Percentiles rank a stretch among this genome's conserved stretches.
Conservation (phyloP, 257 asterid genomes). For the Penstemon barbatus region DNA sequence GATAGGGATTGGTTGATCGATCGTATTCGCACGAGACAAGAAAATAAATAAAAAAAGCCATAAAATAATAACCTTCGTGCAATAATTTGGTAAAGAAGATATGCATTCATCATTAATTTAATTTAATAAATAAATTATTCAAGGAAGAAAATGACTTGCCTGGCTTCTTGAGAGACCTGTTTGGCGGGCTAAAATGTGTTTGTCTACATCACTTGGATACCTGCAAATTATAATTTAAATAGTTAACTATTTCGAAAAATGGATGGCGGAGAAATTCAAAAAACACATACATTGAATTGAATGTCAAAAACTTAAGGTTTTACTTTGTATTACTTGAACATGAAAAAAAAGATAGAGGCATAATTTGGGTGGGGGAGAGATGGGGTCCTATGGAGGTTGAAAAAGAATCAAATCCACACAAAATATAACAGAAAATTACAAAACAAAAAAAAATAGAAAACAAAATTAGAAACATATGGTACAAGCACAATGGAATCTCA, state of each 20-base stretch:
- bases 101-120: slow-evolving; percentile 31
- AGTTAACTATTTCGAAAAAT: background rate
- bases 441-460: slow-evolving; percentile 9
- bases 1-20: background rate
- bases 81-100: slow-evolving; percentile 26
- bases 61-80: background rate
- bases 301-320: background rate
- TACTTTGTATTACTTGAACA: slow-evolving; percentile 1
- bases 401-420: slow-evolving; percentile 42
- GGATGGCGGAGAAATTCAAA: too few relatives aligned
- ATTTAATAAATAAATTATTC: slow-evolving; percentile 30
- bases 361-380: slow-evolving; percentile 13
- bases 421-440: slow-evolving; percentile 23
- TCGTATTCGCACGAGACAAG: slow-evolving; percentile 24
- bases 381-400: slow-evolving; percentile 41
- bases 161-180: slow-evolving; percentile 98
- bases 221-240: slow-evolving; percentile 37
- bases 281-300: too few relatives aligned
- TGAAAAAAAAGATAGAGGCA: background rate
- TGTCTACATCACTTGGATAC: slow-evolving; percentile 99
- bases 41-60: slow-evolving; percentile 10
- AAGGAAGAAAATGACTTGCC: slow-evolving; percentile 55
- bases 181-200: slow-evolving; percentile 93
- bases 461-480: slow-evolving; percentile 12
- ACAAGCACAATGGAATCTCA: slow-evolving; percentile 30